These are phyloP conservation scores for Cercospora zeae-maydis DNA, from an alignment of 2,329 filamentous ascomycete genomes.

Conservation along the genomic window DNA sequence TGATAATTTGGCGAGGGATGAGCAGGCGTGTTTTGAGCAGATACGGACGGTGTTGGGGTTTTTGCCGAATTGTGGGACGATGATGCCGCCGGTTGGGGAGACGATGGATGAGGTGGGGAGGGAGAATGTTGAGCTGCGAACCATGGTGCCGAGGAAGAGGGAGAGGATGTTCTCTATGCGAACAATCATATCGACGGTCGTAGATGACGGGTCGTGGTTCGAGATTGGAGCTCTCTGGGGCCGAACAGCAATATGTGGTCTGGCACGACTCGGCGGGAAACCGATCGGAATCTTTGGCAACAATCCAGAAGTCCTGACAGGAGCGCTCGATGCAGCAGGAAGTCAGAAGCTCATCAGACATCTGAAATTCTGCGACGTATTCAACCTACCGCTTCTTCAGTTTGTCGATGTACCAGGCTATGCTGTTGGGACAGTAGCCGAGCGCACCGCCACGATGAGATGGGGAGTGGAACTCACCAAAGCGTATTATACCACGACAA, in stretches of 20 bases:
- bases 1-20: conserved; percentile 59
- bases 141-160: conserved; percentile 56
- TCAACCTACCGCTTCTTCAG: conserved; percentile 62
- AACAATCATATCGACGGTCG: conserved; percentile 55
- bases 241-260: conserved; percentile 57
- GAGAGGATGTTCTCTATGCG: conserved; percentile 60
- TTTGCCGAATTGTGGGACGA: conserved; percentile 56
- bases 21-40: conserved; percentile 61
- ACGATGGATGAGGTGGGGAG: conserved; percentile 51
- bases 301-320: conserved; percentile 60
- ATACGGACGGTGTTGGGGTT: conserved; percentile 55
- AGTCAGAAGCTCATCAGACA: conserved; percentile 59
- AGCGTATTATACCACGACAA: conserved; percentile 61
- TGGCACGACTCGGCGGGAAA: conserved; percentile 55
- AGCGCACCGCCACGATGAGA: conserved; percentile 61
- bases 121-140: conserved; percentile 49
- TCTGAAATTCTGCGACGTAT: conserved; percentile 62
- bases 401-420: conserved; percentile 63
- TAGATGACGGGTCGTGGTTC: conserved; percentile 58
- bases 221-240: conserved; percentile 64
- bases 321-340: conserved; percentile 58
- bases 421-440: conserved; percentile 61
- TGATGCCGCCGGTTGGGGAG: conserved; percentile 48
- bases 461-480: conserved; percentile 60
- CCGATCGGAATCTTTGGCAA: conserved; percentile 59